Conservation (phyloP, 176 grass and related monocot species). For the Bonia amplexicaulis region DNA sequence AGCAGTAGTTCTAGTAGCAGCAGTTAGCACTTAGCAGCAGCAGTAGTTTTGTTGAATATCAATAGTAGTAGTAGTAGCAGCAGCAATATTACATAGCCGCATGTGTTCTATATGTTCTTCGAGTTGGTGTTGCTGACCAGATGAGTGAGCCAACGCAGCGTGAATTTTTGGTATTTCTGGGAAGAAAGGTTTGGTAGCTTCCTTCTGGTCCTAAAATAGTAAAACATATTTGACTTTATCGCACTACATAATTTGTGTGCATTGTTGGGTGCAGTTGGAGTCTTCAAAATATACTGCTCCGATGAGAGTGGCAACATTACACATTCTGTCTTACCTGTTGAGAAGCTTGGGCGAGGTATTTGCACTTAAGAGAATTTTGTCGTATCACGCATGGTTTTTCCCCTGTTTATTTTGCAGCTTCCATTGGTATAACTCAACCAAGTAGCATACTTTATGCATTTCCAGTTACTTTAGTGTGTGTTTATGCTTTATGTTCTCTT, state of each 20-base stretch:
- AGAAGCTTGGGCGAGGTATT: conserved; percentile 84
- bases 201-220: conserved; percentile 14
- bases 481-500: conserved; percentile 1
- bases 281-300: conserved; percentile 70
- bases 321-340: conserved; percentile 86
- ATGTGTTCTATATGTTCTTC: conserved; percentile 89
- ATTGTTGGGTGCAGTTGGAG: conserved; percentile 62
- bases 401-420: background rate
- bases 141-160: conserved; percentile 81
- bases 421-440: background rate
- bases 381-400: background rate
- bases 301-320: conserved; percentile 66
- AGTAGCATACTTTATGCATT: conserved; percentile 16
- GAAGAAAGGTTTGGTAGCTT: conserved; percentile 67
- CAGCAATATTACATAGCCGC: too few relatives aligned
- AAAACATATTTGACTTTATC: background rate
- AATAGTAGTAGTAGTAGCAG: too few relatives aligned
- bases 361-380: background rate
- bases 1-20: too few relatives aligned
- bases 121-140: conserved; percentile 88
- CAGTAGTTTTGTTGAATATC: too few relatives aligned
- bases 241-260: background rate
- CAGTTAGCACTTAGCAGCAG: too few relatives aligned
- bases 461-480: background rate
- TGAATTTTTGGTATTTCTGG: conserved; percentile 79